Base-by-base conservation (phyloP, 495 filamentous ascomycete genomes). In the Ramalina peruviana region DNA sequence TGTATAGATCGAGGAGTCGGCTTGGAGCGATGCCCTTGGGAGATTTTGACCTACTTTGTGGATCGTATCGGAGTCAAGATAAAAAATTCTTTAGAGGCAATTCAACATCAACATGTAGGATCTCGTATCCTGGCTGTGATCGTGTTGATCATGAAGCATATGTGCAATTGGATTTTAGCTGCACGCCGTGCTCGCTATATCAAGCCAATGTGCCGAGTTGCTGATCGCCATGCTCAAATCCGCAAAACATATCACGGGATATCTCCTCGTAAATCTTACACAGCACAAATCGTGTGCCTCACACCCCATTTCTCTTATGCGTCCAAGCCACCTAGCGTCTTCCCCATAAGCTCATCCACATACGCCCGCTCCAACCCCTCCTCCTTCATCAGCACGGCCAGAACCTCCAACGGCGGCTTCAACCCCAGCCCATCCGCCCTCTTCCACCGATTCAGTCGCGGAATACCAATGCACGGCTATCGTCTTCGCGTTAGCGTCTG, bases 401-500 rank as follows among this genome's bases (percentile, higher is more conserved):
- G 70, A n/a, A 97, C 88, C 63, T 96, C 89, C 30, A 94, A 72
- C 1, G 93, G 92, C 0, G 93, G 93, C 36, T 85, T 74, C 43
- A 99, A 66, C 1, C 82, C 82, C 41, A 99, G 65, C 41, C 66
- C 68, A 40, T 94, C 68, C 2, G 93, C 93, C 10, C 93, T 75
- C 58, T 83, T 78, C 93, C 93, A 99, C 0, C 93, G 83, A 65
- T 84, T 85, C 45, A 83, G 57, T 9, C 93, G 76, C 11, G 78
- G 65, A 21, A 93, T 88, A 1, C 93, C 93, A 47, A 95, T 83
- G 60, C 85, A 93, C 1, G 92, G 93, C 86, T 94, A 60, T 6
- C 23, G 23, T 55, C 19, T 41, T 13, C 37, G 27, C 48, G 7
- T 33, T 33, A 33, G 30, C 30, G 30, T 10, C 30, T 13, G 9